Base-by-base conservation (phyloP, 2,329 filamentous ascomycete genomes). In the Penicillium sp. region DNA sequence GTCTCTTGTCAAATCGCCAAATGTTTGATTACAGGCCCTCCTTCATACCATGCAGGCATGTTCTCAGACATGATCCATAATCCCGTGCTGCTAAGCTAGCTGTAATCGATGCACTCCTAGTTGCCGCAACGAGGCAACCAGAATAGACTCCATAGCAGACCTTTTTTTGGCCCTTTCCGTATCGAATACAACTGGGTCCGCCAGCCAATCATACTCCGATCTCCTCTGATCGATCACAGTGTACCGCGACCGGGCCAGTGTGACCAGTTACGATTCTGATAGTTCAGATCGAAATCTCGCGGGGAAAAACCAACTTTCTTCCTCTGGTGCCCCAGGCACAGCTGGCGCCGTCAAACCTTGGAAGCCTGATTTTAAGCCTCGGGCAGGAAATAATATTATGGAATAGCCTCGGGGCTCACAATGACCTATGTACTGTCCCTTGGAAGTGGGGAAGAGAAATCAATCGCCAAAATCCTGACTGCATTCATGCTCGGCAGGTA, bases 251-350 rank as follows among this genome's bases (percentile, higher is more conserved):
- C 57, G 51, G 53, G 47, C 46, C 56, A 51, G 39, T 49, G 46
- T 43, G 39, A 54, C 55, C 51, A 54, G 62, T 58, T 57, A 54
- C 53, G 56, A 59, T 65, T 64, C 47, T 52, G 57, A 61, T 56
- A 57, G 61, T 57, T 60, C 59, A 62, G 59, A 64, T 65, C 62
- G 57, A 56, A 64, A 48, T 49, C 47, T 46, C 32, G 56, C 47
- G 60, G 60, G 55, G 56, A 50, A 58, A 58, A 52, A 27, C 46
- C 58, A 55, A 50, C 34, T 24, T 36, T 49, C 34, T 36, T 4
- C 43, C 38, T 49, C 32, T 34, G 38, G 22, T 43, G 27, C 18
- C 44, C 44, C 13, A 54, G 46, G 11, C 32, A 50, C 16, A 4
- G n/a, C 48, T 42, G 4, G 4, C 16, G 9, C 18, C 10, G 38